phyloP scores from a whole-genome alignment of 2,329 filamentous ascomycete species.

The Cladosporium sp. region DNA sequence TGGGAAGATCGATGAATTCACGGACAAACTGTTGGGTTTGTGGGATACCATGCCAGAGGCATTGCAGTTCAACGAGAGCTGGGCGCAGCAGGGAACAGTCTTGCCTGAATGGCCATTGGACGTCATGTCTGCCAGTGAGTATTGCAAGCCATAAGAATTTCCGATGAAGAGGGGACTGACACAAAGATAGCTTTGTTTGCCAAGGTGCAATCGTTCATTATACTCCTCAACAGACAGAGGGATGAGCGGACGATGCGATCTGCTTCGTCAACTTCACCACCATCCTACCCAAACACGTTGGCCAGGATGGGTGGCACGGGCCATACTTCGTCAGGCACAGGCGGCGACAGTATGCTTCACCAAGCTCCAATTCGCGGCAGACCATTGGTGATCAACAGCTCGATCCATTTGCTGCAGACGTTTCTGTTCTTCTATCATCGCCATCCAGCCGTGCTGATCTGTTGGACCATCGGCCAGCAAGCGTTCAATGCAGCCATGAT shows the following conservation, averaged over 20 bases:
- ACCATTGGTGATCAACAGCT: conserved; percentile 39
- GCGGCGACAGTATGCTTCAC: conserved; percentile 22
- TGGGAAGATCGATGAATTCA: conserved; percentile 44
- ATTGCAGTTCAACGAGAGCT: conserved; percentile 45
- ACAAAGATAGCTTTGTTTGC: conserved; percentile 37
- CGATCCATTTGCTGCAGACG: conserved; percentile 38
- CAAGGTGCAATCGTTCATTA: conserved; percentile 46
- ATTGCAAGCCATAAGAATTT: background rate
- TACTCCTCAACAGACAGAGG: conserved; percentile 47
- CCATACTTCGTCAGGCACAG: too few relatives aligned
- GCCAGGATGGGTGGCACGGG: conserved; percentile 3
- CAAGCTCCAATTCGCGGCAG: conserved; percentile 35
- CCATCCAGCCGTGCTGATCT: conserved; percentile 41
- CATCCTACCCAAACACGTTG: background rate
- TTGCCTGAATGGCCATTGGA: conserved; percentile 46
- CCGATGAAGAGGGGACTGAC: conserved; percentile 1
- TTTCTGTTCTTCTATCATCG: conserved; percentile 46
- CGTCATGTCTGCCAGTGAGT: conserved; percentile 42
- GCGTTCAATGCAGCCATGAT: conserved; percentile 50
- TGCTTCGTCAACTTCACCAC: conserved; percentile 14
- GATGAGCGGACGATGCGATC: conserved; percentile 28
- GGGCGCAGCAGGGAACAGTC: conserved; percentile 35
- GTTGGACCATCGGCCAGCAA: conserved; percentile 47
- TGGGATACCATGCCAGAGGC: conserved; percentile 46
- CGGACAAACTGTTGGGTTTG: conserved; percentile 39